phyloP scores from a whole-genome alignment of 2,329 filamentous ascomycete genomes.

The Arthrobotrys conoides region DNA sequence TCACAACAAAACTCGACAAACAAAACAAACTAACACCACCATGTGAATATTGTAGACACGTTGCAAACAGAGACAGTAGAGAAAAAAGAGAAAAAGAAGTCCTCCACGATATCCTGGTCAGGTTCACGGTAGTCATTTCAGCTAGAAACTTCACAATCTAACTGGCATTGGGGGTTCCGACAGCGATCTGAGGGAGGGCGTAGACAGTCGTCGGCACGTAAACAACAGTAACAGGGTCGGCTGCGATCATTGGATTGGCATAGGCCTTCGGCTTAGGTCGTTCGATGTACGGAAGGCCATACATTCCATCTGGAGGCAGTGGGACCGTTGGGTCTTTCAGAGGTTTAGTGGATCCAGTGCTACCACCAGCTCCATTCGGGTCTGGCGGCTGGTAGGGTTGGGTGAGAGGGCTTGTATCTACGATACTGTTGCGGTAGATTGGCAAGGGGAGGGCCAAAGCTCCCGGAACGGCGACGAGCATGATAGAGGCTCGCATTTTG shows the following conservation, averaged over 20 bases:
- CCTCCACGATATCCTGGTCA: not conserved
- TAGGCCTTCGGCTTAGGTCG: not conserved
- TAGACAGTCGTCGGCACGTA: not conserved
- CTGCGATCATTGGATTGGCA: conserved; percentile 3
- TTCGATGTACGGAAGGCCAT: conserved; percentile 2
- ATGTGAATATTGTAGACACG: no score
- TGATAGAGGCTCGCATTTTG: not conserved
- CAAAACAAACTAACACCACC: not conserved
- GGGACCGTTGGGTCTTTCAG: not conserved
- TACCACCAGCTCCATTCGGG: not conserved
- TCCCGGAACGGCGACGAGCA: not conserved
- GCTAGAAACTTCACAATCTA: not conserved
- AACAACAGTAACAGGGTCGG: not conserved
- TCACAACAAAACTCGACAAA: conserved; percentile 9
- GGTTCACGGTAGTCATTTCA: not conserved
- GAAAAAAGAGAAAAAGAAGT: not conserved
- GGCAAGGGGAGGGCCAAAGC: conserved; percentile 10
- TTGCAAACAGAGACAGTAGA: not conserved
- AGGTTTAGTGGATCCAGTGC: not conserved
- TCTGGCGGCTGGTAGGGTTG: conserved; percentile 6
- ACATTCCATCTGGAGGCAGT: conserved; percentile 2
- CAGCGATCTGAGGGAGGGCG: conserved; percentile 16
- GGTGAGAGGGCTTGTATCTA: conserved; percentile 17
- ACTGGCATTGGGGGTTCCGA: not conserved
- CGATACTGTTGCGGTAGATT: not conserved